These are phyloP conservation scores for Exophiala spinifera DNA, from an alignment of 2,329 filamentous ascomycete genomes.

Conservation along the genomic window DNA sequence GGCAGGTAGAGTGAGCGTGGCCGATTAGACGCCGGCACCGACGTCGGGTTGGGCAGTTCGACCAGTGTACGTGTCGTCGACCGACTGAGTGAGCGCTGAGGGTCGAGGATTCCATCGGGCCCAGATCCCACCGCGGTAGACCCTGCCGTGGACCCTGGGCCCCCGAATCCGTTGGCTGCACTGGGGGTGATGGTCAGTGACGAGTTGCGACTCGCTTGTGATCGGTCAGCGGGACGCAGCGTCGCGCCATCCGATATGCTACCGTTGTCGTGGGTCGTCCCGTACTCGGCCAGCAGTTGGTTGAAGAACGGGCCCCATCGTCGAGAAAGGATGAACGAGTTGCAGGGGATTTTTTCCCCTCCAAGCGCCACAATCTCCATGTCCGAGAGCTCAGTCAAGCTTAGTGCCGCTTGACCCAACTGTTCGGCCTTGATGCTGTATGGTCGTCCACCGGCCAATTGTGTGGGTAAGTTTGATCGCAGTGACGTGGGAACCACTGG, in stretches of 20 bases:
- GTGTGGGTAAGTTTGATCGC: constrained; percentile 39
- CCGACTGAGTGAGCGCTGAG: constrained; percentile 26
- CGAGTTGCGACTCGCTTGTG: constrained; percentile 58
- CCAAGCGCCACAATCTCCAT: constrained; percentile 95
- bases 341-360: constrained; percentile 88
- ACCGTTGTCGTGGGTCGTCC: constrained; percentile 57
- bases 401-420: constrained; percentile 75
- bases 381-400: constrained; percentile 80
- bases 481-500: constrained; percentile 58
- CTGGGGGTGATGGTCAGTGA: constrained; percentile 77
- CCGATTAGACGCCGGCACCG: constrained; percentile 58
- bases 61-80: constrained; percentile 33
- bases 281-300: constrained; percentile 78
- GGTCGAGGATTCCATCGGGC: constrained; percentile 19
- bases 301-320: constrained; percentile 97
- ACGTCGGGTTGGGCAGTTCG: constrained; percentile 53
- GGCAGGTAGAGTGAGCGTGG: constrained; percentile 88
- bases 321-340: constrained; percentile 80
- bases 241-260: constrained; percentile 67
- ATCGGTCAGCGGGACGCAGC: constrained; percentile 60
- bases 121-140: not conserved
- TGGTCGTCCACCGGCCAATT: constrained; percentile 70
- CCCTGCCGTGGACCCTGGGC: constrained; percentile 2
- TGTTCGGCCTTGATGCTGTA: constrained; percentile 78
- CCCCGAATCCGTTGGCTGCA: constrained; percentile 32